Evolutionary conservation across 352 stramenopile species (phyloP).

Genomic region (Aphanomyces astaci): DNA sequence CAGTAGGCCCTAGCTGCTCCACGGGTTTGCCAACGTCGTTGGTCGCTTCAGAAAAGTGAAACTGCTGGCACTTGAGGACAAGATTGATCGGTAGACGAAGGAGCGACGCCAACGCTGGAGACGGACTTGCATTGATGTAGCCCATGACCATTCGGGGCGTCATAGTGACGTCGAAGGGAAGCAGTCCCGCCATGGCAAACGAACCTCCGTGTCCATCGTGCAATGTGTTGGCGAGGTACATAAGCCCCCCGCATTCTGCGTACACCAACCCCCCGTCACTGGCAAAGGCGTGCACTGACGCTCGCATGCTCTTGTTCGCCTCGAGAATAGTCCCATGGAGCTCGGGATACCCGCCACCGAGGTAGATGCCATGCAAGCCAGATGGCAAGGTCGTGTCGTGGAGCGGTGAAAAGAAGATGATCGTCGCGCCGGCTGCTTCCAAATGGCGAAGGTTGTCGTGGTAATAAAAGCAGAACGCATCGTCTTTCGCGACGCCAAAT

Average conservation of each 20-base stretch:
- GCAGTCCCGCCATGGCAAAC: constrained; percentile 20
- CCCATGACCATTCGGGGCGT: constrained; percentile 19
- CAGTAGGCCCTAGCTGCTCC: neutral
- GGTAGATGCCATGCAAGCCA: constrained; percentile 26
- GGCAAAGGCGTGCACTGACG: constrained; percentile 21
- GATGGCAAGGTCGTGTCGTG: constrained; percentile 8
- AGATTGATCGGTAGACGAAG: neutral
- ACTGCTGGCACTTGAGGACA: constrained; percentile 13
- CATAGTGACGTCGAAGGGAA: constrained; percentile 19
- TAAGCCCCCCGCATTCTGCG: constrained; percentile 29
- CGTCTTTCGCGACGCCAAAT: constrained; percentile 16
- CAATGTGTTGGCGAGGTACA: constrained; percentile 24
- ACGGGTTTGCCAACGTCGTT: neutral
- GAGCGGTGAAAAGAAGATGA: constrained; percentile 26
- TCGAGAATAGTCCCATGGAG: constrained; percentile 24
- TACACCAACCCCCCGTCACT: constrained; percentile 19
- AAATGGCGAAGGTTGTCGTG: constrained; percentile 18
- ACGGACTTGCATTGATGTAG: constrained; percentile 1
- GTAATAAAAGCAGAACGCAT: constrained; percentile 24
- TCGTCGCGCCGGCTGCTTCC: neutral
- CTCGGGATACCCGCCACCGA: constrained; percentile 31
- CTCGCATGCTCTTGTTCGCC: constrained; percentile 20
- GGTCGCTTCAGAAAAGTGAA: constrained; percentile 25
- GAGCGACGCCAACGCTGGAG: neutral
- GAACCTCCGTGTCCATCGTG: neutral